Base-by-base conservation (phyloP, 2,329 filamentous ascomycete genomes). In the Aspergillus texensis region DNA sequence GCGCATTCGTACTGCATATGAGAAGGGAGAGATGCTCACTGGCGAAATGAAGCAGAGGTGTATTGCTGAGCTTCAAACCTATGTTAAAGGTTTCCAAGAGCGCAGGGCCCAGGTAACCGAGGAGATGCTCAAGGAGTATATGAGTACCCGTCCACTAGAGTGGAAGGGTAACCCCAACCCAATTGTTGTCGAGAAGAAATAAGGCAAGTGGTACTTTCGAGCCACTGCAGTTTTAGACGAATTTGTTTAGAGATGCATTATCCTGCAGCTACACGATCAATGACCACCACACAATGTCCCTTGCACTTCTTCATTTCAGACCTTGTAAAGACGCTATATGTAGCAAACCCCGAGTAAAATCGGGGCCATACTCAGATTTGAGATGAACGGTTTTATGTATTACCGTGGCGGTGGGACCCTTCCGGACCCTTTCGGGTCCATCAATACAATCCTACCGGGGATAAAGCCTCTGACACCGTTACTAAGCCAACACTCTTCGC, bases 1-100 rank as follows among this genome's bases (percentile, higher is more conserved):
- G 57, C 78, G 81, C 41, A 84, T 89, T 34, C 82, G 82, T 32
- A 74, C 80, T 19, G 80, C 80, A 12, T 90, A 90, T 67, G 80
- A 85, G 58, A 89, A 87, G 63, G 94, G 94, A 32, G 87, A 91
- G 72, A 82, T 98, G 74, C 81, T 96, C 65, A 97, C 94, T 0
- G 94, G 94, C 61, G 94, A 98, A 77, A 85, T 94, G 77, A 98
- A 98, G 84, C 88, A 89, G 69, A 87, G 89, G 70, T 94, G 91
- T 76, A 94, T 97, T 71, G 85, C 87, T 57, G 84, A 92, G 72
- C 84, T 97, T 66, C 92, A 95, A 73, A 83, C 84, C 24, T 96
- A 94, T 70, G 90, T 94, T 63, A 82, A 82, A 58, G 88, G 81
- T 3, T 98, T 97, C 85, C 94, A 97, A 79, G 91, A 92, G 68